Conservation (phyloP, 257 asterid genomes). For the Ilex aquifolium region DNA sequence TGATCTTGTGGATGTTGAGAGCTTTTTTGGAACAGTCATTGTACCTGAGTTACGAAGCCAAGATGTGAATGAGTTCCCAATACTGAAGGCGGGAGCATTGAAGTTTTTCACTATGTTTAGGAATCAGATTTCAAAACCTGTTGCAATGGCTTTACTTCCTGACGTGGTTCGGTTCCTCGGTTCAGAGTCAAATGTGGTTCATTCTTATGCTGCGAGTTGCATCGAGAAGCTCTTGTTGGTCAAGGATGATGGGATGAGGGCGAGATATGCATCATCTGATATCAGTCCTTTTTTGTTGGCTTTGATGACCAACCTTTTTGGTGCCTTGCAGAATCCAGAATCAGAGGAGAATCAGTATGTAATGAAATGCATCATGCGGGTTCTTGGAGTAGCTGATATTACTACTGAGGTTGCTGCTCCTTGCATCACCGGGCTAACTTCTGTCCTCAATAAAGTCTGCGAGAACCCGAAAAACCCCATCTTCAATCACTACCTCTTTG, state of each 20-base stretch:
- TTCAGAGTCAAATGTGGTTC: constrained; percentile 82
- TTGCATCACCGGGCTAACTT: constrained; percentile 66
- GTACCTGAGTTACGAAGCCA: constrained; percentile 79
- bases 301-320: constrained; percentile 75
- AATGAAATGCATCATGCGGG: constrained; percentile 96
- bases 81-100: constrained; percentile 88
- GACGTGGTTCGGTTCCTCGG: constrained; percentile 72
- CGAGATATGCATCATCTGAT: constrained; percentile 72
- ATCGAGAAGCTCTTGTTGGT: constrained; percentile 83
- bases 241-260: constrained; percentile 67
- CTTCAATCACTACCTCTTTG: constrained; percentile 83
- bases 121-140: constrained; percentile 62
- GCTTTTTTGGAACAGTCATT: constrained; percentile 69
- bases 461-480: constrained; percentile 78
- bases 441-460: constrained; percentile 67
- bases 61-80: constrained; percentile 73
- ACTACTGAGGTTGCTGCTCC: constrained; percentile 71
- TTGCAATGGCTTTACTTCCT: constrained; percentile 67
- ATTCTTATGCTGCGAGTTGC: constrained; percentile 96
- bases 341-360: constrained; percentile 96
- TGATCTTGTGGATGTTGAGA: constrained; percentile 83
- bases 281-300: constrained; percentile 57
- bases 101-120: constrained; percentile 91
- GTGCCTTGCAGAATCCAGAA: constrained; percentile 79
- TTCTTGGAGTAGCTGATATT: constrained; percentile 75